Conservation (phyloP, 2,329 filamentous ascomycete genomes). For the Talaromyces sp. region DNA sequence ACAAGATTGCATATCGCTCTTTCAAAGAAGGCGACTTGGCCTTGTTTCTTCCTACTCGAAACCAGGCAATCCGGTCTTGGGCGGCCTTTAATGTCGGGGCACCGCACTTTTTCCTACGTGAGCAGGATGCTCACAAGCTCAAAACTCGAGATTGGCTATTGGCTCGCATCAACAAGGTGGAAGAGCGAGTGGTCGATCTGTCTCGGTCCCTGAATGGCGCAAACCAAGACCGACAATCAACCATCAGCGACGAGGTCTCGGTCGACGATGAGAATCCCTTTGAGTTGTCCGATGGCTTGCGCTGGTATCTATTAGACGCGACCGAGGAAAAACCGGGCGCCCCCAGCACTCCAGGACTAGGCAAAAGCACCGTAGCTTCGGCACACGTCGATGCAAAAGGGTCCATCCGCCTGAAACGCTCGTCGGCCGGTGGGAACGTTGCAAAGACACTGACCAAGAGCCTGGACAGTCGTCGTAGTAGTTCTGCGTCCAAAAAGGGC, state of each 20-base stretch:
- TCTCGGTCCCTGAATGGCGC: conserved; percentile 66
- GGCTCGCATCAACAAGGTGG: conserved; percentile 82
- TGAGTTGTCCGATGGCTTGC: conserved; percentile 86
- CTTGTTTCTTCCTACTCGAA: conserved; percentile 87
- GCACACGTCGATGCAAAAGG: conserved; percentile 84
- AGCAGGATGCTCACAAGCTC: conserved; percentile 83
- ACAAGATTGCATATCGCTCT: conserved; percentile 91
- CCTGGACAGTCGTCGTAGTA: conserved; percentile 85
- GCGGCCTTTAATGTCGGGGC: conserved; percentile 97
- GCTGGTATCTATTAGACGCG: conserved; percentile 95
- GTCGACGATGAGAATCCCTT: conserved; percentile 93
- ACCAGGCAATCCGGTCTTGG: conserved; percentile 92
- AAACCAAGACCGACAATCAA: conserved; percentile 49
- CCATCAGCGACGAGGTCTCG: conserved; percentile 51
- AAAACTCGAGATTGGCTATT: conserved; percentile 91
- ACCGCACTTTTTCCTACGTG: conserved; percentile 92
- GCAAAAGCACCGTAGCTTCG: conserved; percentile 85
- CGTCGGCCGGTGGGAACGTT: conserved; percentile 63
- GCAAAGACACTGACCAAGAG: conserved; percentile 80
- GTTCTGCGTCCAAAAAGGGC: conserved; percentile 76
- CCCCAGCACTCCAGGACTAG: conserved; percentile 85
- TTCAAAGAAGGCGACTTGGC: conserved; percentile 97
- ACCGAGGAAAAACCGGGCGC: conserved; percentile 87
- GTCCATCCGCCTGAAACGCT: conserved; percentile 48
- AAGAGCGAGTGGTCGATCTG: conserved; percentile 89